Evolutionary conservation across 2,329 filamentous ascomycete genomes (phyloP), one percentile per base, ranked within the genome.

Genomic region (Anthostomella pinea): DNA sequence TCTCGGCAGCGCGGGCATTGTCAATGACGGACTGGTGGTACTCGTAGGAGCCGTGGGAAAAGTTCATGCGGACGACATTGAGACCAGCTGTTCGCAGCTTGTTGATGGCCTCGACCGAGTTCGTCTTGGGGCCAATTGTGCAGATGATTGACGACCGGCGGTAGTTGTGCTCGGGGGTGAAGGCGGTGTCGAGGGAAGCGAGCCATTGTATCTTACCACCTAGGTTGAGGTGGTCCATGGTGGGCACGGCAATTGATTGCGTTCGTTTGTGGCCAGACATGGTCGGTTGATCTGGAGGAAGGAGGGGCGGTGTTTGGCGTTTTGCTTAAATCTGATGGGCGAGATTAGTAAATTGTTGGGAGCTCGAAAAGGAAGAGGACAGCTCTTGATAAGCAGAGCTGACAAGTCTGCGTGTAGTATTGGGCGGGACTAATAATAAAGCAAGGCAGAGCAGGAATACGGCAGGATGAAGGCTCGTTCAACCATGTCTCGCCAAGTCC

Each of bases 21-120:
- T 98, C 88, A 61, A 98, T 96, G 64, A 98, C 93, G 47, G 88
- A 91, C 77, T 97, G 88, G 73, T 95, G 90, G 75, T 96, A 98
- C 21, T 49, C 46, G 69, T 97, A 93, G 53, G 83, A 84, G 59
- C 87, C 87, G 69, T 95, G 87, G 51, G 86, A 95, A 67, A 97
- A 97, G 85, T 98, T 98, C 93, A 98, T 98, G 73, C 93, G 91
- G 55, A 97, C 93, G 54, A 98, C 89, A 71, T 97, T 97, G 59
- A 97, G 83, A 69, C 93, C 93, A 51, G 84, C 85, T 62, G 77
- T 79, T 66, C 91, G 87, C 58, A 98, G 86, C 66, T 83, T 79
- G 72, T 97, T 97, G 73, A 98, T 95, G 69, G 89, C 90, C 74
- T 96, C 87, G 40, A 90, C 84, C 23, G 88, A 95, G 78, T 98